phyloP scores from a whole-genome alignment of 345 rosid genomes.

The Pelargonium nanum region DNA sequence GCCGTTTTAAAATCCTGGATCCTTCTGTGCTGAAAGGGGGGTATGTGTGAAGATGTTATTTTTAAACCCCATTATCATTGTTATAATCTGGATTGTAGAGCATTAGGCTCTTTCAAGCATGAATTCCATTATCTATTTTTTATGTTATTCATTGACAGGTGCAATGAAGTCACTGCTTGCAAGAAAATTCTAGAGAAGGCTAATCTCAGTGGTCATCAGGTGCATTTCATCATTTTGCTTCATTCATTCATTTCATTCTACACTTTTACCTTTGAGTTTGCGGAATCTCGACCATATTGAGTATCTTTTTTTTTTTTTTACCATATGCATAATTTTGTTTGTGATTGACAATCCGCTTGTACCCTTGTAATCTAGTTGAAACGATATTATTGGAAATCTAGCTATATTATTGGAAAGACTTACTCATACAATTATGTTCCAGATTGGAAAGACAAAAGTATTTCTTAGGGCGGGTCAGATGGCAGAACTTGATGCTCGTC shows the following conservation, averaged over 20 bases:
- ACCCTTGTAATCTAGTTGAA: too few species aligned
- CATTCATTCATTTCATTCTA: neutral
- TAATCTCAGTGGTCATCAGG: constrained; percentile 83
- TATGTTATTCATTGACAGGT: constrained; percentile 25
- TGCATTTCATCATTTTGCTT: constrained; percentile 10
- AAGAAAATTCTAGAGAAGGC: constrained; percentile 66
- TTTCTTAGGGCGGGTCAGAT: constrained; percentile 97
- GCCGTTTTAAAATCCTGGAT: constrained; percentile 57
- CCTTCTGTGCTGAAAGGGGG: constrained; percentile 47
- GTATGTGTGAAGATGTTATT: constrained; percentile 26
- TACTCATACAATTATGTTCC: constrained; percentile 17
- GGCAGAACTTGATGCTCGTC: constrained; percentile 86
- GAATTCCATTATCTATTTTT: constrained; percentile 6
- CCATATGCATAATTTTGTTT: too few species aligned
- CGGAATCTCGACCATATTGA: too few species aligned
- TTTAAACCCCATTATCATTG: constrained; percentile 2
- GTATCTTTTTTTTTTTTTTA: too few species aligned
- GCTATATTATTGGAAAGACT: neutral
- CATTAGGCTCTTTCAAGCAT: constrained; percentile 5
- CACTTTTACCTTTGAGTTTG: neutral
- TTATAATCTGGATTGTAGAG: constrained; percentile 3
- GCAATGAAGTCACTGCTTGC: constrained; percentile 66
- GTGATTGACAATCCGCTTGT: too few species aligned
- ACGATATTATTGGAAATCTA: neutral
- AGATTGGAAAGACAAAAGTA: constrained; percentile 91